Base-by-base conservation (phyloP, 2,329 filamentous ascomycete species). In the Colletotrichum sp. region DNA sequence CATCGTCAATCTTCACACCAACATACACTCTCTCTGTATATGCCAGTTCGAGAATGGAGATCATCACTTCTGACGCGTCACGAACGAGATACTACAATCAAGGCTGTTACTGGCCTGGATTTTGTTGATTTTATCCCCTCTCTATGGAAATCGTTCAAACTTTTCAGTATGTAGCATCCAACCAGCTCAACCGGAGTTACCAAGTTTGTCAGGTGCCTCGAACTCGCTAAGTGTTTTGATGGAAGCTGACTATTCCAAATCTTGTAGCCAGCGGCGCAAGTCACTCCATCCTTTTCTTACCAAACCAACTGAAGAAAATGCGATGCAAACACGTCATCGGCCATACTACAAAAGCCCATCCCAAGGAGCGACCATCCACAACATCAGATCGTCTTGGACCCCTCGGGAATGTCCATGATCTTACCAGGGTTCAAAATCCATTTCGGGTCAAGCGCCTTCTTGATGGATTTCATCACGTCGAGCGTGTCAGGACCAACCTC, bases 371-470 rank as follows among this genome's bases (percentile, higher is more conserved):
- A 36, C n/a, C 24, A 7, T 28, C 28, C 14, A 26, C 24, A 14
- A 70, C 9, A 8, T 71, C 60, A 65, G 59, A 32, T 79, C 75
- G 30, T 80, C 79, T 77, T 81, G 71, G 83, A 83, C 83, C n/a
- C 74, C 18, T 68, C 39, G 2, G 88, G 88, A 21, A 91, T 86
- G 78, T 98, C 94, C 84, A 98, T 96, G 78, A 98, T 96, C 87
- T 98, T 98, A 2, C 95, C 95, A 0, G 96, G 96, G 79, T 98
- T 98, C 91, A 98, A 91, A 72, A 98, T 91, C 95, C 96, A 98
- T 66, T 93, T 85, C 1, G 96, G 96, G 86, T 98, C 96, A 63
- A 98, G 86, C 12, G 95, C 92, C n/a, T 87, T 84, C 85, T 98
- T 98, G 83, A 98, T 92, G 77, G 91, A 92, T 81, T 92, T 93